Conservation (phyloP, 371 early-diverging fungal genomes). For the Mucor velutinosus region DNA sequence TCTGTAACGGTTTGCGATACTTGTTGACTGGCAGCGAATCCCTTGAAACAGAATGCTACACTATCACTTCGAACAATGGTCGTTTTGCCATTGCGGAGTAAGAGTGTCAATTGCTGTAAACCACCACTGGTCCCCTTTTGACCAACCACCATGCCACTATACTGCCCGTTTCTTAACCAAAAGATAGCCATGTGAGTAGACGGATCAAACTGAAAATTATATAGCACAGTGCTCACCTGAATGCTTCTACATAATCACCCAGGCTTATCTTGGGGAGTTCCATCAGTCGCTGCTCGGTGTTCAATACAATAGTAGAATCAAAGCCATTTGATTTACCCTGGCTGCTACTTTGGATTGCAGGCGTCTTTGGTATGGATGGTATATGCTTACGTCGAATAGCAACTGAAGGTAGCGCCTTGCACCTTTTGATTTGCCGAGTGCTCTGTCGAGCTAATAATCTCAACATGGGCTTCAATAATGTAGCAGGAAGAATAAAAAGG, state of each 20-base stretch:
- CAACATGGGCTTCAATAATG: background rate
- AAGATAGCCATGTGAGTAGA: background rate
- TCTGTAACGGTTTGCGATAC: conserved; percentile 10
- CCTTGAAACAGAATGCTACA: conserved; percentile 53
- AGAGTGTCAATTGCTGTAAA: conserved; percentile 43
- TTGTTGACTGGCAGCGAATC: conserved; percentile 26
- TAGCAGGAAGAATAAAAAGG: background rate
- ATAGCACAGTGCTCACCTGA: conserved; percentile 33
- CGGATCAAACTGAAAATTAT: background rate
- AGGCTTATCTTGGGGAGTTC: conserved; percentile 19
- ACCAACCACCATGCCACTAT: conserved; percentile 50
- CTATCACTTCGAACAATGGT: conserved; percentile 44
- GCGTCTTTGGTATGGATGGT: background rate
- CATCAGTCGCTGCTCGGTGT: background rate
- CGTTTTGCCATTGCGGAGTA: conserved; percentile 41
- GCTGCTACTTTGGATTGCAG: background rate
- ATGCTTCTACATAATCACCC: conserved; percentile 62
- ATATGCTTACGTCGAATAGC: conserved; percentile 4
- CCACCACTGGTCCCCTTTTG: conserved; percentile 44
- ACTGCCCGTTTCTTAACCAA: conserved; percentile 43
- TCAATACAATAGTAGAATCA: background rate
- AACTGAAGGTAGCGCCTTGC: background rate
- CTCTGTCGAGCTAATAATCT: conserved; percentile 13
- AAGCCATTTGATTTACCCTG: background rate
- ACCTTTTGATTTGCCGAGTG: conserved; percentile 1